A percentile compares a stretch with the other conserved stretches of the same genome.
phyloP scores from a whole-genome alignment of 2,329 filamentous ascomycete genomes.

The Hymenoscyphus fructigenus region DNA sequence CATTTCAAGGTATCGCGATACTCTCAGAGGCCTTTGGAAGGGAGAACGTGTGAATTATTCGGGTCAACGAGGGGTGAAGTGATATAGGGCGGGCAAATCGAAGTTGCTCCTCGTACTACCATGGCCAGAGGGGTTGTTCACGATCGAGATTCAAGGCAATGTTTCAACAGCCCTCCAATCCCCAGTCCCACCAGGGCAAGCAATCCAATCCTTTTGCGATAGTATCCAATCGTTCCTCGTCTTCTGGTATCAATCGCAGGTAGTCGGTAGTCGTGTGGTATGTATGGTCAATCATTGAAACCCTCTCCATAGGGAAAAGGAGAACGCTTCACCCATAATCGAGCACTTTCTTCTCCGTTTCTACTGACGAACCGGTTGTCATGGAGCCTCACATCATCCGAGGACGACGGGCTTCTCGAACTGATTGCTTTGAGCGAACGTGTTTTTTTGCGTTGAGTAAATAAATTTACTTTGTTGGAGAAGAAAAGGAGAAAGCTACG shows the following conservation, averaged over 20 bases:
- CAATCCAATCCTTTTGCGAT: neutral
- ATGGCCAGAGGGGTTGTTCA: too few species aligned
- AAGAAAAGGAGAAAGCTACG: conserved; percentile 10
- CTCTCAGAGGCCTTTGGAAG: too few species aligned
- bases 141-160: too few species aligned
- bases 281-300: conserved; percentile 38
- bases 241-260: neutral
- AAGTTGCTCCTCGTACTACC: too few species aligned
- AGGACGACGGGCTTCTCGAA: conserved; percentile 34
- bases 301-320: conserved; percentile 29
- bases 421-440: conserved; percentile 35
- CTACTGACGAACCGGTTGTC: conserved; percentile 36
- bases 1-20: neutral
- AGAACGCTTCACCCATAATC: conserved; percentile 37
- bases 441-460: conserved; percentile 29
- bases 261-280: conserved; percentile 10
- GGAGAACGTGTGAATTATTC: too few species aligned
- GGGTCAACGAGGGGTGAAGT: neutral
- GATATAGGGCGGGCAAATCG: neutral
- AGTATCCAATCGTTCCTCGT: neutral
- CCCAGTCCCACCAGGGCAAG: neutral
- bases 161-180: too few species aligned
- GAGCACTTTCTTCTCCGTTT: conserved; percentile 33
- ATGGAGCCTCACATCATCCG: conserved; percentile 35
- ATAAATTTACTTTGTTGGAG: conserved; percentile 13